A percentile compares a stretch with the other conserved stretches of the same genome.
Conservation (phyloP, 371 early-diverging fungal species). For the Syncephalastrum sp. region DNA sequence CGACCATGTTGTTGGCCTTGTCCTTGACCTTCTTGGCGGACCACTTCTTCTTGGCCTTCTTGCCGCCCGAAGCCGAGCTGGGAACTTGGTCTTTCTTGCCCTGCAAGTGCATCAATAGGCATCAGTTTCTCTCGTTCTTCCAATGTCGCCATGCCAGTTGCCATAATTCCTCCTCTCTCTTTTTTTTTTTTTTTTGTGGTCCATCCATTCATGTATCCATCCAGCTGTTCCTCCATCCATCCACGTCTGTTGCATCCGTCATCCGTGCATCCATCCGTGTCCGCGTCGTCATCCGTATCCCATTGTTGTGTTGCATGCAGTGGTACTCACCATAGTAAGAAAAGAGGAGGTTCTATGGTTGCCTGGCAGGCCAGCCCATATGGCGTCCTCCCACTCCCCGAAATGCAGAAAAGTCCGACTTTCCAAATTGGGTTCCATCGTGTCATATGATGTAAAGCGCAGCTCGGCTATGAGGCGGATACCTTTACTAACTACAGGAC, state of each 20-base stretch:
- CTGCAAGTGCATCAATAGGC: constrained; percentile 26
- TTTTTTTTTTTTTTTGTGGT: constrained; percentile 4
- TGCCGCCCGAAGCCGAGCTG: constrained; percentile 76
- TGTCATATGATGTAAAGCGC: too few species aligned
- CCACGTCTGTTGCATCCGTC: not conserved
- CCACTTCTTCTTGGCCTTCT: constrained; percentile 96
- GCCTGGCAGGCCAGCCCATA: not conserved
- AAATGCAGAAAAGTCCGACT: too few species aligned
- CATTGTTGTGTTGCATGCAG: too few species aligned
- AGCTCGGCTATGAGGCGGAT: too few species aligned
- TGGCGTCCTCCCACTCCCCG: too few species aligned
- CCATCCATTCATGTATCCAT: constrained; percentile 18
- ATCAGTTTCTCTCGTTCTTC: not conserved
- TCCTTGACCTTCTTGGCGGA: constrained; percentile 96
- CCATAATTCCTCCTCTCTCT: not conserved
- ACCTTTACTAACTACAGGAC: too few species aligned
- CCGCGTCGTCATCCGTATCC: constrained; percentile 1
- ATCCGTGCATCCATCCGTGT: not conserved
- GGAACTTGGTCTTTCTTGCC: constrained; percentile 74
- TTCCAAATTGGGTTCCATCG: too few species aligned
- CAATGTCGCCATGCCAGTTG: not conserved
- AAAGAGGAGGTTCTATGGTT: constrained; percentile 9
- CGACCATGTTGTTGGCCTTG: constrained; percentile 96
- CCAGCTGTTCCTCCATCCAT: constrained; percentile 12
- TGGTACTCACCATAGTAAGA: constrained; percentile 18